A percentile compares a stretch with the other conserved stretches of the same genome.
phyloP scores from a whole-genome alignment of 2,329 filamentous ascomycete genomes.

The Phaeosphaeriaceae sp. region DNA sequence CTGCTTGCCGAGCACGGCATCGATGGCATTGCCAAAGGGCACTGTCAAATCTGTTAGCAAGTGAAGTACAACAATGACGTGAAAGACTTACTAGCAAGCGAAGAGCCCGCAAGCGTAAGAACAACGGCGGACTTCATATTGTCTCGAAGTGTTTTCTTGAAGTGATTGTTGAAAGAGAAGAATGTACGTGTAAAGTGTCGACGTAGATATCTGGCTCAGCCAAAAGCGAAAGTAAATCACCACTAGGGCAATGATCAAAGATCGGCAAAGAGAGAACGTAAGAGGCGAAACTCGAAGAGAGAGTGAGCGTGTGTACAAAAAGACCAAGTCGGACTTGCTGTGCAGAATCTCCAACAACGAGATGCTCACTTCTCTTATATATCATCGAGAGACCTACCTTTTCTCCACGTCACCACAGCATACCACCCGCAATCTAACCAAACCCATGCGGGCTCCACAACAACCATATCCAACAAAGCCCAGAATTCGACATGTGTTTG shows the following conservation, averaged over 20 bases:
- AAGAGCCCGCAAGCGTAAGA: constrained; percentile 30
- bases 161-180: neutral
- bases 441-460: neutral
- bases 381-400: neutral
- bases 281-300: neutral
- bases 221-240: constrained; percentile 18
- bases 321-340: neutral
- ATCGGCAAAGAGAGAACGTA: neutral
- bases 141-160: neutral
- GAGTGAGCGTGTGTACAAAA: neutral
- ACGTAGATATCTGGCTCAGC: constrained; percentile 17
- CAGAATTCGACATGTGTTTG: neutral
- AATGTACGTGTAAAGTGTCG: neutral
- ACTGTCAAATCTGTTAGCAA: constrained; percentile 9
- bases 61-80: neutral
- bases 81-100: constrained; percentile 21
- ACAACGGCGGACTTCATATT: constrained; percentile 33
- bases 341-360: neutral
- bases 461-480: neutral
- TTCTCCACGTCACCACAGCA: neutral
- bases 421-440: neutral
- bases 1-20: constrained; percentile 20
- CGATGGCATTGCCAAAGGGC: constrained; percentile 17
- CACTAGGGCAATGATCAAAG: neutral
- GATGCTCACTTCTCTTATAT: neutral